Percentiles rank a stretch among this genome's conserved stretches.
phyloP scores from a whole-genome alignment of 148 eudicot genomes.

The Limonium bicolor region DNA sequence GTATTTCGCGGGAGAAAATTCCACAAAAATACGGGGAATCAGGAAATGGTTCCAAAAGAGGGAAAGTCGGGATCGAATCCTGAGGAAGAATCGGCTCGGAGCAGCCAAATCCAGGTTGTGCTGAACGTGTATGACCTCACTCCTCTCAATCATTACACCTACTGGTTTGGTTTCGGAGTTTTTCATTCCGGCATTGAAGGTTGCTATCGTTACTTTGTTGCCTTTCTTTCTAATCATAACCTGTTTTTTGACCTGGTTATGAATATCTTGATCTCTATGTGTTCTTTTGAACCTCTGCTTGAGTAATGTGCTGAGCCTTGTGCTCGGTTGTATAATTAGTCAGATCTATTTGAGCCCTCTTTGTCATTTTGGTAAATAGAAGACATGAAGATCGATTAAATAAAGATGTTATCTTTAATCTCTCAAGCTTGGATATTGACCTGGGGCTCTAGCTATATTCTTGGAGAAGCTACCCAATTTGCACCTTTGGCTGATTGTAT shows the following conservation, averaged over 20 bases:
- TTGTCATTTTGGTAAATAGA: too few relatives aligned
- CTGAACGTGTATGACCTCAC: constrained; percentile 69
- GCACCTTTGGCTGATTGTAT: too few relatives aligned
- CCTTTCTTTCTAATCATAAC: not conserved
- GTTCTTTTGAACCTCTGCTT: not conserved
- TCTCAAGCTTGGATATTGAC: too few relatives aligned
- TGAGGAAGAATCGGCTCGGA: constrained; percentile 1
- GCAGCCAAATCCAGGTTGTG: constrained; percentile 27
- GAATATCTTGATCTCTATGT: not conserved
- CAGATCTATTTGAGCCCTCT: too few relatives aligned
- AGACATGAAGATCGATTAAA: too few relatives aligned
- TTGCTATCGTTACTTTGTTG: constrained; percentile 7
- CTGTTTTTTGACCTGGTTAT: not conserved
- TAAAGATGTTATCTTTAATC: too few relatives aligned
- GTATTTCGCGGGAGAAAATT: too few relatives aligned
- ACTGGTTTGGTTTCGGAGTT: constrained; percentile 72
- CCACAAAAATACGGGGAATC: too few relatives aligned
- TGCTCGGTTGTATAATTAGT: not conserved
- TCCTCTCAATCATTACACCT: constrained; percentile 53
- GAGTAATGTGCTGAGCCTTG: not conserved
- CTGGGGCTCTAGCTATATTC: too few relatives aligned
- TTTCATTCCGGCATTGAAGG: constrained; percentile 91
- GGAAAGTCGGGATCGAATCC: constrained; percentile 1
- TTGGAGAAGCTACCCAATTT: too few relatives aligned
- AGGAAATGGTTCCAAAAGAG: too few relatives aligned